Evolutionary conservation across 768 basidiomycete species (phyloP), one percentile per base, ranked within the genome.

Genomic region (Suillus clintonianus): DNA sequence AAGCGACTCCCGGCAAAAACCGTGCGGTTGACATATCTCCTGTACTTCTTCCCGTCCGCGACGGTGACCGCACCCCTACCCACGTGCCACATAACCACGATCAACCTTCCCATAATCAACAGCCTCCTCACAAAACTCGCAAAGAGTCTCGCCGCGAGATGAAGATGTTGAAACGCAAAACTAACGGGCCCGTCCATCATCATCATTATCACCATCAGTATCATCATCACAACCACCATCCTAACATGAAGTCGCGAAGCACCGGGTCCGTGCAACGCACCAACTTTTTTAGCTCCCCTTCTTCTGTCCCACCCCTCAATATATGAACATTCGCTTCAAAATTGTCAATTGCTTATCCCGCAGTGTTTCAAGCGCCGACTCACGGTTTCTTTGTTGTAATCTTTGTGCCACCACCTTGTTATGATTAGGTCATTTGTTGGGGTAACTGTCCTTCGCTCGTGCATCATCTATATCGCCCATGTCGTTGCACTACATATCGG

Each of bases 91-190:
- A 72, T 45, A 70, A 75, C 60, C 71, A 75, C 66, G 76, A 60
- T 67, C 70, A 76, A 27, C 71, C 77, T 50, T 78, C 77, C 36
- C 74, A 81, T 48, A 79, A 81, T n/a, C 71, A 79, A 9, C 74
- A 79, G 45, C 72, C 79, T 39, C 72, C 79, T 13, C 77, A 80
- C 65, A 89, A 89, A 77, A 84, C 71, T 54, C 82, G 86, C 64
- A 89, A 87, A 73, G 89, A 91, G 76, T 76, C 83, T 65, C 80
- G 86, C 68, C 80, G 85, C 70, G 89, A 92, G 78, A 86, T 85
- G 71, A 90, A 88, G 78, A 79, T 84, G 75, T 77, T 84, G 71
- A 87, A 89, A 75, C 82, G 85, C 67, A 84, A 88, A 79, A 82
- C 78, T 75, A 80, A 79, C 71, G 79, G 78, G 67, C 72, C 84